phyloP scores from a whole-genome alignment of 352 stramenopile species.

The Phytophthora colocasiae region DNA sequence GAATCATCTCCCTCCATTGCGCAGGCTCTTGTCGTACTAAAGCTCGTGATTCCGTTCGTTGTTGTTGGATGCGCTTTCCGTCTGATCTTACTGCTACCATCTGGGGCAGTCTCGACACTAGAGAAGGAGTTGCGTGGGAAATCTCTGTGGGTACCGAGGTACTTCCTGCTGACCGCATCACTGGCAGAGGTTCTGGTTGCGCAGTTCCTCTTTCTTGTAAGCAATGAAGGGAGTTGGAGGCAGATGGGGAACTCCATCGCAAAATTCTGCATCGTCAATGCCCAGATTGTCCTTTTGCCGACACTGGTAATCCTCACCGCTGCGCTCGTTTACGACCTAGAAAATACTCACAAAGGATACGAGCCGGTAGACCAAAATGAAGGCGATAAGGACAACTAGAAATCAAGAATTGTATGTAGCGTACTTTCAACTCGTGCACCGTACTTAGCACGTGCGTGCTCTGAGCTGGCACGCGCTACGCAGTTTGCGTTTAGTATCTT shows the following conservation, averaged over 20 bases:
- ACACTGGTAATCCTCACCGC: constrained; percentile 57
- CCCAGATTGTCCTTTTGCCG: constrained; percentile 73
- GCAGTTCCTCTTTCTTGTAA: constrained; percentile 81
- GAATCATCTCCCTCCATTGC: constrained; percentile 69
- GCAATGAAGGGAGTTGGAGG: constrained; percentile 87
- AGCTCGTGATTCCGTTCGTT: constrained; percentile 80
- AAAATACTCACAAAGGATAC: constrained; percentile 15
- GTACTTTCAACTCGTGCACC: too few species aligned
- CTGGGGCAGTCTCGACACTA: constrained; percentile 9
- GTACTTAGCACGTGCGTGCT: too few species aligned
- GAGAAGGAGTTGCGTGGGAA: constrained; percentile 15
- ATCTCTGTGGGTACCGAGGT: constrained; percentile 34
- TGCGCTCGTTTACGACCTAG: constrained; percentile 39
- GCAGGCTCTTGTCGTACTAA: constrained; percentile 70
- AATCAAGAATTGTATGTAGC: background rate
- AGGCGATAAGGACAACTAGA: constrained; percentile 28
- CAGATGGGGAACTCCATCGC: constrained; percentile 89
- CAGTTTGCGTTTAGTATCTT: too few species aligned
- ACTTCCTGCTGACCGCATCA: constrained; percentile 64
- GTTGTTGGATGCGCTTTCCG: constrained; percentile 73
- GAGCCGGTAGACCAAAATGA: constrained; percentile 17
- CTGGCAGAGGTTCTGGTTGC: constrained; percentile 74
- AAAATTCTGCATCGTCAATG: constrained; percentile 83
- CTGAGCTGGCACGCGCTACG: too few species aligned
- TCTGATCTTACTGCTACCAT: constrained; percentile 48